These are phyloP conservation scores for Dunaliella primolecta DNA, from an alignment of 139 green algal species.

Conservation along the genomic window DNA sequence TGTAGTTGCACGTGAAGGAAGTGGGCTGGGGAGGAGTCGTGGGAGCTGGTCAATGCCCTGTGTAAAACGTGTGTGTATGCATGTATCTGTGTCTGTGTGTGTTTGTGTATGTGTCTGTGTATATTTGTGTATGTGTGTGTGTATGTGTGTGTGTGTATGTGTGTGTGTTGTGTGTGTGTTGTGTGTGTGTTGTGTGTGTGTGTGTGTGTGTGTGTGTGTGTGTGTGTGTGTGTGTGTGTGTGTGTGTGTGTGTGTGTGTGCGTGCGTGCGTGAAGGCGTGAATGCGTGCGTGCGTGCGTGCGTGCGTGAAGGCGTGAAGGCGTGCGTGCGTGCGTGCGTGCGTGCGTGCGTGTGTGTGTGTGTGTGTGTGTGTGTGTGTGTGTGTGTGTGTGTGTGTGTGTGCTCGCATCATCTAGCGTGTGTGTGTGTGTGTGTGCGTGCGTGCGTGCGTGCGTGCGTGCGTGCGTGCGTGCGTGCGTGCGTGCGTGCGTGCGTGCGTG, in stretches of 20 bases:
- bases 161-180: too few relatives aligned
- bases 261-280: too few relatives aligned
- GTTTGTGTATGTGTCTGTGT: not conserved
- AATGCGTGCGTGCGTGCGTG: not conserved
- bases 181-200: too few relatives aligned
- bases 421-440: constrained; percentile 7
- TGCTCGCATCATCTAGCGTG: not conserved
- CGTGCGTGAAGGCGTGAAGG: too few relatives aligned
- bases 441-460: not conserved
- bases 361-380: too few relatives aligned
- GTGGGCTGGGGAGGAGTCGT: not conserved
- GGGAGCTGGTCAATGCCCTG: not conserved
- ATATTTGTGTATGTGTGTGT: too few relatives aligned
- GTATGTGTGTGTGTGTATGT: too few relatives aligned
- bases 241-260: too few relatives aligned
- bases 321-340: too few relatives aligned
- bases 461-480: not conserved
- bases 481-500: constrained; percentile 6
- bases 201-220: too few relatives aligned
- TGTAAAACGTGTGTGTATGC: not conserved
- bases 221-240: not conserved
- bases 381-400: not conserved
- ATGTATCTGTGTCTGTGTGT: not conserved
- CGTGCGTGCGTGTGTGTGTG: too few relatives aligned
- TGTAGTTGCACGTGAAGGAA: not conserved